Conservation (phyloP, 257 asterid genomes). For the Euphrasia confusa region DNA sequence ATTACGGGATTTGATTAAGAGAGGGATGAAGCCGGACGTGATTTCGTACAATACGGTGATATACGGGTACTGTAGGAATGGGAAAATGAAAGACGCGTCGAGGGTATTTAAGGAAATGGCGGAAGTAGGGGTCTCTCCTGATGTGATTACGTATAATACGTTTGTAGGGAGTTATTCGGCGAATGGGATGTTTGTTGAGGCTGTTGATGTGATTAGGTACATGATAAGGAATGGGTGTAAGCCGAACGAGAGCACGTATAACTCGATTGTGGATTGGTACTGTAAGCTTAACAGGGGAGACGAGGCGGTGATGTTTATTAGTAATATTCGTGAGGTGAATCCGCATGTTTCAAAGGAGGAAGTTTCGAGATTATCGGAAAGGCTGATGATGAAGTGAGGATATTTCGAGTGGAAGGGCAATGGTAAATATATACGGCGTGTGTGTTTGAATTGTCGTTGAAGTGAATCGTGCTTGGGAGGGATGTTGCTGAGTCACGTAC, state of each 20-base stretch:
- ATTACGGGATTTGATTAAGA: constrained; percentile 49
- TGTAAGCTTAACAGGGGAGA: constrained; percentile 60
- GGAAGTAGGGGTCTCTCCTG: constrained; percentile 56
- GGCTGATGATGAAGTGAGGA: constrained; percentile 53
- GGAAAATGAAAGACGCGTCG: constrained; percentile 76
- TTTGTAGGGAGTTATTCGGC: constrained; percentile 71
- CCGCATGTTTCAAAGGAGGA: constrained; percentile 71
- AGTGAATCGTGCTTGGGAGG: no score
- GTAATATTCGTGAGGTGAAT: constrained; percentile 53
- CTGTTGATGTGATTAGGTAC: constrained; percentile 65
- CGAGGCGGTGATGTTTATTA: constrained; percentile 66
- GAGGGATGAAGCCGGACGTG: constrained; percentile 65
- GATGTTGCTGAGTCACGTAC: no score
- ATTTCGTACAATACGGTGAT: constrained; percentile 83
- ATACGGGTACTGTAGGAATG: constrained; percentile 77
- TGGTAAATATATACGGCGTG: no score
- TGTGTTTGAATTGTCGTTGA: no score
- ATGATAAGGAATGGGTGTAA: constrained; percentile 82
- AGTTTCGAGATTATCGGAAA: constrained; percentile 47
- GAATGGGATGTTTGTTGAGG: constrained; percentile 75
- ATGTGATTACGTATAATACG: constrained; percentile 79
- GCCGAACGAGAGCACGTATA: constrained; percentile 80
- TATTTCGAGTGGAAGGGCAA: background rate
- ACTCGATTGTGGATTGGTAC: constrained; percentile 71
- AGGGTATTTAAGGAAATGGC: constrained; percentile 64